These are phyloP conservation scores for Aspergillus sp. DNA, from an alignment of 2,329 filamentous ascomycete genomes.

Conservation along the genomic window DNA sequence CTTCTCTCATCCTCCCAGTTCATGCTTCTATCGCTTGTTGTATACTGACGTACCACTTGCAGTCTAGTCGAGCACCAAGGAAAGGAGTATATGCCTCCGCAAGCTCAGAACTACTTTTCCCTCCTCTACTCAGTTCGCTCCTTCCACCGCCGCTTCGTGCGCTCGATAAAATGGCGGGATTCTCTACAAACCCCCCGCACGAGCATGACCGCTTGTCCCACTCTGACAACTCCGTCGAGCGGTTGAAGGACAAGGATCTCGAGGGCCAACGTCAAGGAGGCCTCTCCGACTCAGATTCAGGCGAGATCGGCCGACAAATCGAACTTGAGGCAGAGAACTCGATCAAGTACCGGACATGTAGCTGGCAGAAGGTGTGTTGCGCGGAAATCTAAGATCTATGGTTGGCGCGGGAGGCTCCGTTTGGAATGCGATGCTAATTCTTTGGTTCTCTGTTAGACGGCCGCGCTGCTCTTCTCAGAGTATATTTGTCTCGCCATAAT, in stretches of 20 bases:
- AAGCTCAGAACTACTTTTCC: constrained; percentile 28
- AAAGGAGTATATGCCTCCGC: constrained; percentile 42
- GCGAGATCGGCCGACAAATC: constrained; percentile 68
- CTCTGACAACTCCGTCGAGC: constrained; percentile 31
- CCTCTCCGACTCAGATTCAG: constrained; percentile 45
- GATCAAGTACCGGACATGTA: constrained; percentile 92
- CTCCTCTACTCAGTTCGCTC: constrained; percentile 34
- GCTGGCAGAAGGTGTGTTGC: constrained; percentile 76
- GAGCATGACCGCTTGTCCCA: constrained; percentile 25
- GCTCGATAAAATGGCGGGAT: constrained; percentile 46
- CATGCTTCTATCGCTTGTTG: neutral
- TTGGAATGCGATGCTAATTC: neutral
- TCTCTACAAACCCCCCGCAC: constrained; percentile 28
- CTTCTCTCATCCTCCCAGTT: neutral
- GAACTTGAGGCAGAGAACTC: constrained; percentile 75
- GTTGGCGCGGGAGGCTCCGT: neutral
- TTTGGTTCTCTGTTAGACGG: constrained; percentile 61
- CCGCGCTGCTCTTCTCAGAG: constrained; percentile 87
- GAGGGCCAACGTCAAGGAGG: constrained; percentile 33
- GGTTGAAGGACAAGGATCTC: constrained; percentile 40
- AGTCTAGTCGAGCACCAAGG: constrained; percentile 1
- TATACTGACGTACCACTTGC: neutral
- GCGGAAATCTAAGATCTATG: constrained; percentile 9
- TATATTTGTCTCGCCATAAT: constrained; percentile 94
- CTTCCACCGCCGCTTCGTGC: constrained; percentile 40